These are phyloP conservation scores for Flaveria brownii DNA, from an alignment of 129 eudicot genomes.

Conservation along the genomic window DNA sequence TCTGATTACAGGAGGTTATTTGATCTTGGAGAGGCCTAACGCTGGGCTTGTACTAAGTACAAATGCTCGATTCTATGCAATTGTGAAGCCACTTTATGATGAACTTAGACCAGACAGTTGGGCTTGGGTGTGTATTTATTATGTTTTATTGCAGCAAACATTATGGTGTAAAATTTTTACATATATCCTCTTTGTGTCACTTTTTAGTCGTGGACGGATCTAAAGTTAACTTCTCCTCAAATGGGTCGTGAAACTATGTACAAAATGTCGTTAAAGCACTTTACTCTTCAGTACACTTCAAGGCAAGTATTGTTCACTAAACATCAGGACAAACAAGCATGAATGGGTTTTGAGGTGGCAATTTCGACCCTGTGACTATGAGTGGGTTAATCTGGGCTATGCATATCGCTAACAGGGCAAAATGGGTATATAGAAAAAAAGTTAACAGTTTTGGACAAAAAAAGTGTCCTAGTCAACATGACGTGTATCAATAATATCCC, in stretches of 20 bases:
- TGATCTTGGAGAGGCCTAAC: slow-evolving; percentile 85
- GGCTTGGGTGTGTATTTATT: slow-evolving; percentile 33
- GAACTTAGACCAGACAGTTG: slow-evolving; percentile 63
- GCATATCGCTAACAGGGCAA: no score
- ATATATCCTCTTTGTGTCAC: slow-evolving; percentile 2
- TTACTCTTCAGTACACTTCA: slow-evolving; percentile 69
- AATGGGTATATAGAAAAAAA: no score
- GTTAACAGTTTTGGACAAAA: neutral
- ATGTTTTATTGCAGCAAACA: neutral
- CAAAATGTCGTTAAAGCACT: slow-evolving; percentile 72
- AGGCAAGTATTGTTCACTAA: slow-evolving; percentile 47
- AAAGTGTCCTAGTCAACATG: neutral
- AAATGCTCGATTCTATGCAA: slow-evolving; percentile 86
- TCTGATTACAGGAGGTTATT: slow-evolving; percentile 84
- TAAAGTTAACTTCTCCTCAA: slow-evolving; percentile 92
- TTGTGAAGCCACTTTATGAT: slow-evolving; percentile 78
- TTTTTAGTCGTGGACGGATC: slow-evolving; percentile 84
- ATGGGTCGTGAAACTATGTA: slow-evolving; percentile 80
- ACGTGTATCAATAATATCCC: neutral
- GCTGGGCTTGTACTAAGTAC: slow-evolving; percentile 93
- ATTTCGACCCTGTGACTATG: neutral
- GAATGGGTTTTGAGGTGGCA: neutral
- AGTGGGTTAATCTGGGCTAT: no score
- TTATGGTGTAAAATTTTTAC: neutral
- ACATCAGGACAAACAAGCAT: neutral